Percentiles rank a stretch among this genome's conserved stretches.
These are phyloP conservation scores for Chlorella sp. DNA, from an alignment of 139 green algal species.

Conservation along the genomic window DNA sequence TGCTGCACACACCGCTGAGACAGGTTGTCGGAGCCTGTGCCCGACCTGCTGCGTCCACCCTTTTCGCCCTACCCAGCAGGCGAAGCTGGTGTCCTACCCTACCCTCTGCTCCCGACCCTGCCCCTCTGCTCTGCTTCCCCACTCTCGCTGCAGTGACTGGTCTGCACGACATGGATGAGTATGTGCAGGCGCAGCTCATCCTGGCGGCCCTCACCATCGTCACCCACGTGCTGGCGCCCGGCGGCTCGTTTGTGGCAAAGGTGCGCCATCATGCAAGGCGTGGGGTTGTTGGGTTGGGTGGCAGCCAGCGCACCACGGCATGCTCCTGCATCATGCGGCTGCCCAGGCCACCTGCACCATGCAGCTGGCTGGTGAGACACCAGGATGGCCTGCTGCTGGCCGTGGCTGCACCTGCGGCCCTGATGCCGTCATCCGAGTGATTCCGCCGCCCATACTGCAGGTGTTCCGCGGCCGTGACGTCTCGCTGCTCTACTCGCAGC, in stretches of 20 bases:
- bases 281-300: too few relatives aligned
- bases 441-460: background rate
- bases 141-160: conserved; percentile 84
- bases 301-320: too few relatives aligned
- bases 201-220: conserved; percentile 91
- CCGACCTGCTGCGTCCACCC: background rate
- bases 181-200: conserved; percentile 94
- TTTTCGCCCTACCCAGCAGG: background rate
- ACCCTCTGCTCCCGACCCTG: too few relatives aligned
- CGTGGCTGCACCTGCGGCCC: background rate
- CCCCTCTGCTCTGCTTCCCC: too few relatives aligned
- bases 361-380: background rate
- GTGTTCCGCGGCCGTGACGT: conserved; percentile 94
- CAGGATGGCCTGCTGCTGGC: too few relatives aligned
- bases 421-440: background rate
- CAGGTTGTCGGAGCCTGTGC: background rate
- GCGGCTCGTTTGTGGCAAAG: conserved; percentile 95
- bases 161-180: conserved; percentile 99
- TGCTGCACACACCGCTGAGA: too few relatives aligned
- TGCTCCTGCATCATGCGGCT: too few relatives aligned
- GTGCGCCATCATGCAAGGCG: background rate
- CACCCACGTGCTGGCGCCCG: conserved; percentile 78
- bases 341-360: background rate
- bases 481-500: conserved; percentile 91
- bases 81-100: too few relatives aligned